Evolutionary conservation across 768 basidiomycete genomes (phyloP).

Genomic region (Floccularia luteovirens): DNA sequence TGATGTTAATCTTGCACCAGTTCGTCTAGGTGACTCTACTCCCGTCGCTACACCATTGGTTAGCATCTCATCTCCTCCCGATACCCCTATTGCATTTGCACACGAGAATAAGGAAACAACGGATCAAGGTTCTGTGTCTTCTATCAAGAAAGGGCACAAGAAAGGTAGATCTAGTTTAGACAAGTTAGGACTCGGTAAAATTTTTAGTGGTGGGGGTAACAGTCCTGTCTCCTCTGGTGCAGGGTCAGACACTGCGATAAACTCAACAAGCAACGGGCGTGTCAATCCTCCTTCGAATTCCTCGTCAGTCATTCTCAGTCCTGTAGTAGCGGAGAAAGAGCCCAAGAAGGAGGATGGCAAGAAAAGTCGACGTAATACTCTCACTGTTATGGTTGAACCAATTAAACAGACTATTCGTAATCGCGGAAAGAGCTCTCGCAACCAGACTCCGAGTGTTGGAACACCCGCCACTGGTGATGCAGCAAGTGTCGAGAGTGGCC

Average conservation of each 20-base stretch:
- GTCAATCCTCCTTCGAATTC: conserved; percentile 12
- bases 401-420: conserved; percentile 50
- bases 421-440: conserved; percentile 22
- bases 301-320: conserved; percentile 1
- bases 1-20: not conserved
- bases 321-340: not conserved
- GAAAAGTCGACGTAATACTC: conserved; percentile 70
- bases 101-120: conserved; percentile 20
- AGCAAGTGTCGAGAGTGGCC: conserved; percentile 1
- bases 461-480: conserved; percentile 17
- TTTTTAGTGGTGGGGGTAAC: conserved; percentile 44
- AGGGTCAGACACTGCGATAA: conserved; percentile 14
- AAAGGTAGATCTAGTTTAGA: conserved; percentile 68
- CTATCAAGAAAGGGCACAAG: conserved; percentile 40
- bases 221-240: conserved; percentile 24
- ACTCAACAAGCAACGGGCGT: no score
- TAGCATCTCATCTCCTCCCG: conserved; percentile 29
- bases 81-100: conserved; percentile 17
- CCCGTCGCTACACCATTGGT: conserved; percentile 11
- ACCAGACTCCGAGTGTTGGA: no score
- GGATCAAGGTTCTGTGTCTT: conserved; percentile 23
- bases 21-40: not conserved
- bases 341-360: no score
- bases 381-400: conserved; percentile 84
- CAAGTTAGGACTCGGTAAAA: conserved; percentile 71